A percentile compares a stretch with the other conserved stretches of the same genome.
These are phyloP conservation scores for Cladosporium sp. DNA, from an alignment of 2,329 filamentous ascomycete genomes.

Conservation along the genomic window DNA sequence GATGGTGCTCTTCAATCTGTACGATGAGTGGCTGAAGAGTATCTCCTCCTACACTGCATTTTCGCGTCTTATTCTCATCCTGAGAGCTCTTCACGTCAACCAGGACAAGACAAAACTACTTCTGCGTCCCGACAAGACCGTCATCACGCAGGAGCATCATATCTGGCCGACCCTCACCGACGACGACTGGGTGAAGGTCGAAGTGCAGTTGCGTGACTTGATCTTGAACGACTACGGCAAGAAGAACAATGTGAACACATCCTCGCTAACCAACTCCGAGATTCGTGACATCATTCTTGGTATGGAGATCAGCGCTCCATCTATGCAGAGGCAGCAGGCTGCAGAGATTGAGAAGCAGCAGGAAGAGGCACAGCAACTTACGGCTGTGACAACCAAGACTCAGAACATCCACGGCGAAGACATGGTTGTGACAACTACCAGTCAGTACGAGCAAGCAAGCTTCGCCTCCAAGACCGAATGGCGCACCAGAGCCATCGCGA, in stretches of 20 bases:
- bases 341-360: slow-evolving; percentile 99
- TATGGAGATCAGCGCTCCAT: slow-evolving; percentile 99
- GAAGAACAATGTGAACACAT: slow-evolving; percentile 99
- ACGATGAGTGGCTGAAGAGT: slow-evolving; percentile 98
- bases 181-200: slow-evolving; percentile 99
- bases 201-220: slow-evolving; percentile 89
- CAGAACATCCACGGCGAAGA: slow-evolving; percentile 97
- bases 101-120: slow-evolving; percentile 98
- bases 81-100: slow-evolving; percentile 94
- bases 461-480: slow-evolving; percentile 99
- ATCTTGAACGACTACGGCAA: slow-evolving; percentile 99
- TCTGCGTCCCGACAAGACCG: slow-evolving; percentile 91
- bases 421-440: slow-evolving; percentile 97
- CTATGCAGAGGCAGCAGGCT: slow-evolving; percentile 96
- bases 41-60: slow-evolving; percentile 99
- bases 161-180: slow-evolving; percentile 95
- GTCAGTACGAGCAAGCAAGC: slow-evolving; percentile 94
- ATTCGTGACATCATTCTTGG: slow-evolving; percentile 97
- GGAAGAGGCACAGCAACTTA: slow-evolving; percentile 93
- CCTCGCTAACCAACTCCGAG: slow-evolving; percentile 93
- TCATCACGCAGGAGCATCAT: slow-evolving; percentile 97
- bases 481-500: slow-evolving; percentile 94
- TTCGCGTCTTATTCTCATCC: slow-evolving; percentile 87
- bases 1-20: slow-evolving; percentile 99
- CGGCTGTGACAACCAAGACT: slow-evolving; percentile 96